Evolutionary conservation across 2,329 filamentous ascomycete species (phyloP), one percentile per base, ranked within the genome.

Genomic region (Fusarium aywerte): DNA sequence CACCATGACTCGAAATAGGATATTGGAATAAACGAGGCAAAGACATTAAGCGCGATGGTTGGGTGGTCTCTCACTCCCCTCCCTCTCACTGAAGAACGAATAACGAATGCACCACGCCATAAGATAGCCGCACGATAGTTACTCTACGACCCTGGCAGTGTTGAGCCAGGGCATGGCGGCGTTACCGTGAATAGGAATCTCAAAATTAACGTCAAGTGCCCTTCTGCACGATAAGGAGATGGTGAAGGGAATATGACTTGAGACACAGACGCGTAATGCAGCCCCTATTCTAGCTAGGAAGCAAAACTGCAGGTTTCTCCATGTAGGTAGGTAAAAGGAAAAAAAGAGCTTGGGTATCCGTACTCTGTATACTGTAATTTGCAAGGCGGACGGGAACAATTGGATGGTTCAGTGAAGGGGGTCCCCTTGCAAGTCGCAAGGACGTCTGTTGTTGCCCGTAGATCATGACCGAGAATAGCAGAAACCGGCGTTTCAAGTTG

Each of bases 401-500:
- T 64, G 50, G 58, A 39, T 18, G 16, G 29, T 33, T 32, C 15
- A 16, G 16, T 44, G 29, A 20, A 48, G 12, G n/a, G 16, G 23
- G 3, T 12, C 44, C 53, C 57, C 44, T 35, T 58, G 54, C 50
- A 53, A 58, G 16, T 27, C n/a, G 16, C 32, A 20, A 49, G 45
- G 23, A 35, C 20, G 25, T 52, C 38, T 57, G 48, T 66, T 63
- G 60, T 52, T 56, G 25, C 15, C 40, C 49, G 74, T 54, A 47
- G 74, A 76, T 75, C 72, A 69, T 60, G 62, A 40, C 71, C 56
- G 16, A 59, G 59, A 58, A 60, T 33, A 73, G 70, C 49, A 75
- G 70, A 68, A 70, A 53, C 66, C 67, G 70, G 69, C 71, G 77
- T 79, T 79, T 79, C 77, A 79, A 69, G 74, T 58, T 36, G 31